These are phyloP conservation scores for Hibiscus syriacus DNA, from an alignment of 345 rosid genomes.

Conservation along the genomic window DNA sequence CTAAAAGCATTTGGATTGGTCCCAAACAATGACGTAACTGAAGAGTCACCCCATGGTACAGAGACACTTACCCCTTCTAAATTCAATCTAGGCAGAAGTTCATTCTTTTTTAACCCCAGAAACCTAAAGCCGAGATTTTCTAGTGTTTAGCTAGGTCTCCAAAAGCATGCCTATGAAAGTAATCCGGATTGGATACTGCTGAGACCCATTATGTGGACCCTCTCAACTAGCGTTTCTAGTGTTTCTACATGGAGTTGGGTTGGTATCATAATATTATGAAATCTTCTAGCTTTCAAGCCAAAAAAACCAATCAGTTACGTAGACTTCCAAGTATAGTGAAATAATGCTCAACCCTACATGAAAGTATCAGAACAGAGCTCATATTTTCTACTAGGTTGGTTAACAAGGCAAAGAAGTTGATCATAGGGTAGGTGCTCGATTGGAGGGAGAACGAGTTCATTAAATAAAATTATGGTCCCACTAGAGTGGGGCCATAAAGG, in stretches of 20 bases:
- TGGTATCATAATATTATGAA: no score
- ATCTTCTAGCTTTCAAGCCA: background rate
- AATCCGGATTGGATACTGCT: no score
- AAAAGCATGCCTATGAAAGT: no score
- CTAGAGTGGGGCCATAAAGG: background rate
- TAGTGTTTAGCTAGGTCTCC: no score
- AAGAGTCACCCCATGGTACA: background rate
- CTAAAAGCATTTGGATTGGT: background rate
- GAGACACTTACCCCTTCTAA: background rate
- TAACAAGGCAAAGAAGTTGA: background rate
- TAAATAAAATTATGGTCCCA: background rate
- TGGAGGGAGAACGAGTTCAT: background rate
- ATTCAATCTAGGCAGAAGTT: background rate
- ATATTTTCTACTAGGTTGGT: no score
- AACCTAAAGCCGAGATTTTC: no score
- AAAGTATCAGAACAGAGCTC: background rate
- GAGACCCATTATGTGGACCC: no score
- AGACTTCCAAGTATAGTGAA: no score
- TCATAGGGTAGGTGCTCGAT: background rate
- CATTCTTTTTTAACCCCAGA: no score
- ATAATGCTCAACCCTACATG: background rate
- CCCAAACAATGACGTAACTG: background rate
- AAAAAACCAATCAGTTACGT: no score
- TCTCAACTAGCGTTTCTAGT: no score
- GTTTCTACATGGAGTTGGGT: no score